A percentile compares a stretch with the other conserved stretches of the same genome.
Conservation (phyloP, 257 asterid genomes). For the Plantago major region DNA sequence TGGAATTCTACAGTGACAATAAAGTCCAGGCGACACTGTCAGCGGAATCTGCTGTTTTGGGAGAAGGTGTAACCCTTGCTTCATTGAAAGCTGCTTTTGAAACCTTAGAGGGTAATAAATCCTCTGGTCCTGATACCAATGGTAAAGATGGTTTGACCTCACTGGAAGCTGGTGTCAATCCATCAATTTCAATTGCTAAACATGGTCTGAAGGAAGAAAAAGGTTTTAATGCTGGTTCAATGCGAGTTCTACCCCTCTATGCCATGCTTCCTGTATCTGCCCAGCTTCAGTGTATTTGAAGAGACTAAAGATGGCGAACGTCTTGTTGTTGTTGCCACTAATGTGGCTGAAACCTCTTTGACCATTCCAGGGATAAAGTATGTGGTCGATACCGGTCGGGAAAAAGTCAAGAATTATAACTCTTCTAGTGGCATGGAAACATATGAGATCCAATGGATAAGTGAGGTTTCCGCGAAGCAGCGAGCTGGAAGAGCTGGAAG, state of each 20-base stretch:
- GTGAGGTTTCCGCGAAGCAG: constrained; percentile 95
- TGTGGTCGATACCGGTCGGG: constrained; percentile 94
- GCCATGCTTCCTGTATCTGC: constrained; percentile 95
- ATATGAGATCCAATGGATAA: constrained; percentile 85
- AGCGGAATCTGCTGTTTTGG: constrained; percentile 34
- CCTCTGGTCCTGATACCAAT: constrained; percentile 21
- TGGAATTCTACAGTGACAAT: constrained; percentile 44
- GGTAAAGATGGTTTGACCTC: constrained; percentile 24
- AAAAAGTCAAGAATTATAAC: constrained; percentile 76
- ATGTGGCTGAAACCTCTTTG: constrained; percentile 96
- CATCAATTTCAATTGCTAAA: constrained; percentile 21
- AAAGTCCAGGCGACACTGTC: constrained; percentile 33
- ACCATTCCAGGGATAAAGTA: constrained; percentile 94
- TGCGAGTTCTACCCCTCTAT: constrained; percentile 76
- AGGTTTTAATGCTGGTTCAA: constrained; percentile 36
- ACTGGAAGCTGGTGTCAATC: constrained; percentile 29
- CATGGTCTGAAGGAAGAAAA: constrained; percentile 23
- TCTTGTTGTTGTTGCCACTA: constrained; percentile 85
- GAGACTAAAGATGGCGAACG: constrained; percentile 72
- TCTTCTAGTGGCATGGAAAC: constrained; percentile 78
- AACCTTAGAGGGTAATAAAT: constrained; percentile 48
- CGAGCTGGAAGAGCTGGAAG: constrained; percentile 98
- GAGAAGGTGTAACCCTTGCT: constrained; percentile 41
- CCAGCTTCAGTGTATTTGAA: constrained; percentile 88
- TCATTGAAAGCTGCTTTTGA: constrained; percentile 78